A percentile compares a stretch with the other conserved stretches of the same genome.
Conservation (phyloP, 2,329 filamentous ascomycete genomes). For the Ceratocystis eucalypticola region DNA sequence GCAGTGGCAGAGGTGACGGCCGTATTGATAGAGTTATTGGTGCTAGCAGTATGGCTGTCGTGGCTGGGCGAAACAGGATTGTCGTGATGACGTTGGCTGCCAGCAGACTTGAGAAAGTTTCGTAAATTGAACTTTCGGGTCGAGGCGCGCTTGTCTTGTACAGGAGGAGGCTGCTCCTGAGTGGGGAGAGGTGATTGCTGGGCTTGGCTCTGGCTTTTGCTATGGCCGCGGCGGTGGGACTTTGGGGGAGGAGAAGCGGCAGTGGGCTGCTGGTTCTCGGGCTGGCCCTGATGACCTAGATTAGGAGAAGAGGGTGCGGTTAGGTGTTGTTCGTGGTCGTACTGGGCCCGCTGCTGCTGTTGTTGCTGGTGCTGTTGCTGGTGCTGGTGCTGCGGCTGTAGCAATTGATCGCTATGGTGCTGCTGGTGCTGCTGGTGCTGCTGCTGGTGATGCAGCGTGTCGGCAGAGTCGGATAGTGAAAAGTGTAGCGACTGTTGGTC, state of each 20-base stretch:
- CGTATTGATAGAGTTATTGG: conserved; percentile 17
- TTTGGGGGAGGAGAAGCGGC: background rate
- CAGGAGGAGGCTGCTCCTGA: conserved; percentile 5
- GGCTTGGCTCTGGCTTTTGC: background rate
- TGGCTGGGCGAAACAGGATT: conserved; percentile 10
- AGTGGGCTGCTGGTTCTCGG: background rate
- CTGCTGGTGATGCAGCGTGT: conserved; percentile 15
- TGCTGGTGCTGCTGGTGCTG: conserved; percentile 17
- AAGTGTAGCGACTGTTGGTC: conserved; percentile 21
- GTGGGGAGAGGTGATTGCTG: conserved; percentile 1
- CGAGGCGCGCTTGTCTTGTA: conserved; percentile 12
- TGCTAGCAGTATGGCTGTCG: background rate
- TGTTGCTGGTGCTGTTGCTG: conserved; percentile 20
- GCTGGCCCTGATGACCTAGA: background rate
- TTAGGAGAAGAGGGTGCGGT: background rate
- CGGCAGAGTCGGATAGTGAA: conserved; percentile 3
- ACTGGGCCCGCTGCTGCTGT: conserved; percentile 20
- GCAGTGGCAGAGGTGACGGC: conserved; percentile 7
- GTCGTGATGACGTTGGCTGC: conserved; percentile 15
- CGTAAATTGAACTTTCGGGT: conserved; percentile 11
- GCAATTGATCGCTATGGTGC: conserved; percentile 22
- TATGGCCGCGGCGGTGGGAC: background rate
- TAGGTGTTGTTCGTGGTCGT: background rate
- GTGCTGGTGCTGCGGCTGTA: conserved; percentile 17
- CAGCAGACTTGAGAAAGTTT: conserved; percentile 13